Conservation (phyloP, 257 asterid genomes). For the Plantago major region DNA sequence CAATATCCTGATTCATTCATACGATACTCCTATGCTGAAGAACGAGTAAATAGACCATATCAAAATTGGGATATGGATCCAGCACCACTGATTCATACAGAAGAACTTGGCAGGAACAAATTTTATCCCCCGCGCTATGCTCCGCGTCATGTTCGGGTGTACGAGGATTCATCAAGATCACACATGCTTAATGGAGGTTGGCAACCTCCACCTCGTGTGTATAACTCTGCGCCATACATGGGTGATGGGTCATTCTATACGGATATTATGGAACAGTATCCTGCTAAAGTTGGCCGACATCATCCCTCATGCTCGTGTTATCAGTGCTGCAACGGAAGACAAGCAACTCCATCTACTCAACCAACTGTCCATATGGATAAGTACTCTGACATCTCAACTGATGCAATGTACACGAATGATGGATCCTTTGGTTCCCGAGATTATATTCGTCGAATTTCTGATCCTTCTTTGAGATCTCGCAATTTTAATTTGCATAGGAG, state of each 20-base stretch:
- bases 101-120: slow-evolving; percentile 39
- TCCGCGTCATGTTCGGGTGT: slow-evolving; percentile 31
- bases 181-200: slow-evolving; percentile 43
- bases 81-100: slow-evolving; percentile 35
- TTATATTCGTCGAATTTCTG: slow-evolving; percentile 27
- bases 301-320: slow-evolving; percentile 75
- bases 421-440: slow-evolving; percentile 32
- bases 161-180: slow-evolving; percentile 41
- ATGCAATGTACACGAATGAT: slow-evolving; percentile 27
- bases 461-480: slow-evolving; percentile 32
- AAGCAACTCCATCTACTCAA: slow-evolving; percentile 22
- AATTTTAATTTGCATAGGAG: slow-evolving; percentile 36
- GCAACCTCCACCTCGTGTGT: slow-evolving; percentile 31
- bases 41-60: slow-evolving; percentile 31
- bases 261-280: slow-evolving; percentile 39
- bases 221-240: slow-evolving; percentile 37
- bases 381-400: slow-evolving; percentile 31
- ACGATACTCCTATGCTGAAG: slow-evolving; percentile 31
- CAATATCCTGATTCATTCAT: slow-evolving; percentile 35
- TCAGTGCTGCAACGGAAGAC: slow-evolving; percentile 47
- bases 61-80: slow-evolving; percentile 37
- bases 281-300: slow-evolving; percentile 38
- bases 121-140: slow-evolving; percentile 47
- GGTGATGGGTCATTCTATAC: slow-evolving; percentile 33
- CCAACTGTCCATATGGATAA: slow-evolving; percentile 31